These are phyloP conservation scores for Lipomyces oligophaga DNA, from an alignment of 805 yeast genomes.

Conservation along the genomic window DNA sequence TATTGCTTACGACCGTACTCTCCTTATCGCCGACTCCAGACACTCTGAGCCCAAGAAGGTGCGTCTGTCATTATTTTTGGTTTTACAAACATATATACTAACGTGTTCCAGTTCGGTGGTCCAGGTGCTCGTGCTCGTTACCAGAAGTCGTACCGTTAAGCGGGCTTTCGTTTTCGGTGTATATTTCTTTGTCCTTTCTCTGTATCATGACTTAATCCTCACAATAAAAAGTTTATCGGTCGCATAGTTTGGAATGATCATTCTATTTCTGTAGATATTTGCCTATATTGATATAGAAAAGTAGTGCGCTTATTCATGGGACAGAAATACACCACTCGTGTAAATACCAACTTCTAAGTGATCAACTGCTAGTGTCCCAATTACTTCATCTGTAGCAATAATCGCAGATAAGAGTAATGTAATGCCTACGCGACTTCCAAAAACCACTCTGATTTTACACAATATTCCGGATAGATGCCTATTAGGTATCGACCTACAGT, in stretches of 20 bases:
- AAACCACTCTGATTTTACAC: constrained; percentile 35
- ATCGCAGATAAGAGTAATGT: no score
- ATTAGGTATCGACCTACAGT: constrained; percentile 50
- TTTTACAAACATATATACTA: neutral
- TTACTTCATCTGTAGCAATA: neutral
- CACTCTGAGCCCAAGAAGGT: constrained; percentile 99
- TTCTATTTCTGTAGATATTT: neutral
- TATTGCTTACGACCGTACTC: constrained; percentile 97
- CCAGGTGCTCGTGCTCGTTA: constrained; percentile 99
- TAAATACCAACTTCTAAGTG: constrained; percentile 7
- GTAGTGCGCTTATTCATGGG: no score
- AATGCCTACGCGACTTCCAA: constrained; percentile 17
- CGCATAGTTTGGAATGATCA: neutral
- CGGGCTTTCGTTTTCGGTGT: constrained; percentile 8
- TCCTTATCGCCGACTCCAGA: constrained; percentile 98
- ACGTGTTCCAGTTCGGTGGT: constrained; percentile 76
- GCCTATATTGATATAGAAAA: no score
- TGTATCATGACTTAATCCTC: constrained; percentile 13
- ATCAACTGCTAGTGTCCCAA: constrained; percentile 1
- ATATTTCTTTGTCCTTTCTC: constrained; percentile 6
- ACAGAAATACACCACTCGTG: no score
- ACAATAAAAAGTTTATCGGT: constrained; percentile 10
- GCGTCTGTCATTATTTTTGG: neutral
- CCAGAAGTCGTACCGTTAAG: constrained; percentile 99
- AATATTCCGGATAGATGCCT: constrained; percentile 40